Conservation (phyloP, 257 asterid genomes). For the Solanum stenotomum region DNA sequence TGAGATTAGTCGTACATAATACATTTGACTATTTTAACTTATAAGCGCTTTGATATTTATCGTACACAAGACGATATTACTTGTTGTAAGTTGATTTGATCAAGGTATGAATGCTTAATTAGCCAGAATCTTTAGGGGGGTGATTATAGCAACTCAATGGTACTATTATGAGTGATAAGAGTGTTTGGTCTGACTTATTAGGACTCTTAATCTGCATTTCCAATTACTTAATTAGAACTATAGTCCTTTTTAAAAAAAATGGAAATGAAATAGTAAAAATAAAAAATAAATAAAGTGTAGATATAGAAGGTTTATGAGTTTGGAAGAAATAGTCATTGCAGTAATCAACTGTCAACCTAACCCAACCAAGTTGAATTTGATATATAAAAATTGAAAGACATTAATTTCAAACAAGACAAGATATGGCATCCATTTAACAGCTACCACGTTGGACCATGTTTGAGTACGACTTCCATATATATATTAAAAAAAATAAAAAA, state of each 20-base stretch:
- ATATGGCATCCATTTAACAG: neutral
- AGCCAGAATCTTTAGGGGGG: neutral
- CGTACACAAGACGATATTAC: neutral
- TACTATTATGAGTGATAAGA: neutral
- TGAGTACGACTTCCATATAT: neutral
- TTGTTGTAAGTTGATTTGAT: neutral
- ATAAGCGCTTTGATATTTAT: neutral
- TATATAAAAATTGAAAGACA: neutral
- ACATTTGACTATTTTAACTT: neutral
- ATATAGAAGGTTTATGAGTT: conserved; percentile 18
- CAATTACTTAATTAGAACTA: neutral
- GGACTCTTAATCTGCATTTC: neutral
- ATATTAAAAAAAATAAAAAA: too few species aligned
- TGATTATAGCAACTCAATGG: neutral
- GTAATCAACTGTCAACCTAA: conserved; percentile 25
- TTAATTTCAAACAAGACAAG: neutral
- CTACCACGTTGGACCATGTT: conserved; percentile 10
- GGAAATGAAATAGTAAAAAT: neutral
- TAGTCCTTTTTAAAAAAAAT: neutral
- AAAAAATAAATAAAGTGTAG: neutral
- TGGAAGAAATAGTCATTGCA: conserved; percentile 3
- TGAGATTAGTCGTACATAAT: too few species aligned
- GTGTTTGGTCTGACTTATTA: neutral
- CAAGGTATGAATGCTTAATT: neutral
- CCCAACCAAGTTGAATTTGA: neutral